These are phyloP conservation scores for Leccinum boreale DNA, from an alignment of 768 basidiomycete species.

Conservation along the genomic window DNA sequence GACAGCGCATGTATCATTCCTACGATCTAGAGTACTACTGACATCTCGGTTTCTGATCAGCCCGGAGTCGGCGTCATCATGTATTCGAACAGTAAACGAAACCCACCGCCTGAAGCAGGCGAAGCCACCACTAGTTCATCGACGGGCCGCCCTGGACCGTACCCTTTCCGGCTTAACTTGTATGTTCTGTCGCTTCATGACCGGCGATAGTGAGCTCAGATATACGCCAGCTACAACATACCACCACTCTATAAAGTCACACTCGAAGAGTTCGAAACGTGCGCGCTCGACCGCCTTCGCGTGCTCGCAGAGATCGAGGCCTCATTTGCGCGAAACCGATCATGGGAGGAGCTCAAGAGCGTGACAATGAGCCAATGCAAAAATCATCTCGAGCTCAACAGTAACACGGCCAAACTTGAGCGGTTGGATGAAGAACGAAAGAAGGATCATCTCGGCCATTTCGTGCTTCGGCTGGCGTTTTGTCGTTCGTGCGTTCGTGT, in stretches of 20 bases:
- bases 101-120: background rate
- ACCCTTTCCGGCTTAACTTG: constrained; percentile 80
- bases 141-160: constrained; percentile 25
- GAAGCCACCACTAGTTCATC: background rate
- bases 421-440: constrained; percentile 63
- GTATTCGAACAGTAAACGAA: constrained; percentile 19
- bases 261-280: constrained; percentile 92
- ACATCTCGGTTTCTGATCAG: background rate
- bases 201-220: constrained; percentile 3
- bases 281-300: constrained; percentile 83
- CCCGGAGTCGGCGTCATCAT: constrained; percentile 6
- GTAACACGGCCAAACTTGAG: constrained; percentile 45
- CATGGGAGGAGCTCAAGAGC: constrained; percentile 71
- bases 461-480: constrained; percentile 90
- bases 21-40: background rate
- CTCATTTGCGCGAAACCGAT: constrained; percentile 75
- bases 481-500: constrained; percentile 80
- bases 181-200: constrained; percentile 34
- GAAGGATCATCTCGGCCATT: constrained; percentile 89
- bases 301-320: constrained; percentile 91
- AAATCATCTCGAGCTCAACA: constrained; percentile 73
- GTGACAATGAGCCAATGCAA: constrained; percentile 62
- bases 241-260: constrained; percentile 89
- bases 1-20: background rate
- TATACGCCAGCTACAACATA: constrained; percentile 66